phyloP scores from a whole-genome alignment of 2,329 filamentous ascomycete species.

The Clonostachys rosea region DNA sequence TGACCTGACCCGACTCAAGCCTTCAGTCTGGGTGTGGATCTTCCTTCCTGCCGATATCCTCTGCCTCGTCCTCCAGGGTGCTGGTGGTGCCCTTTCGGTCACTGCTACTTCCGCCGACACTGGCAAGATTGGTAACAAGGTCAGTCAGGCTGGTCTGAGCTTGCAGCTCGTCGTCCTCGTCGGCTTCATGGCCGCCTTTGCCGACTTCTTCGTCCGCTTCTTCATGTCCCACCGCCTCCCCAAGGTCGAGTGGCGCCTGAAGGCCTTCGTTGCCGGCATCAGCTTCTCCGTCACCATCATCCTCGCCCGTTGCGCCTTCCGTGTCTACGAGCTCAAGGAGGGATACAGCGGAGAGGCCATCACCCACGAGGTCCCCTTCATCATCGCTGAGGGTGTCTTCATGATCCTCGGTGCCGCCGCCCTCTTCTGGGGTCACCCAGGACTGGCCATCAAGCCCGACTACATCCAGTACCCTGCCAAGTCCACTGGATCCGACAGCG shows the following conservation, averaged over 20 bases:
- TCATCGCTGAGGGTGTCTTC: slow-evolving; percentile 43
- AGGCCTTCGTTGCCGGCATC: slow-evolving; percentile 47
- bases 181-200: slow-evolving; percentile 41
- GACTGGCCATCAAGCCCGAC: slow-evolving; percentile 24
- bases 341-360: slow-evolving; percentile 56
- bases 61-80: slow-evolving; percentile 52
- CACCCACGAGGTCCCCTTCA: slow-evolving; percentile 44
- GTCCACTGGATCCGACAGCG: not conserved
- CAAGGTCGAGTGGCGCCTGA: slow-evolving; percentile 19
- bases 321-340: slow-evolving; percentile 60
- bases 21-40: slow-evolving; percentile 37
- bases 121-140: slow-evolving; percentile 28
- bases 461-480: not conserved
- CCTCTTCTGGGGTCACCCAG: slow-evolving; percentile 35
- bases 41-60: slow-evolving; percentile 52
- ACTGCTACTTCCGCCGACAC: slow-evolving; percentile 31
- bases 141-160: slow-evolving; percentile 46
- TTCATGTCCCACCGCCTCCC: slow-evolving; percentile 15
- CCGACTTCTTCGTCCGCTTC: slow-evolving; percentile 44
- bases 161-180: slow-evolving; percentile 54
- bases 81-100: slow-evolving; percentile 49
- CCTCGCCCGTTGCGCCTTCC: slow-evolving; percentile 57
- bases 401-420: slow-evolving; percentile 27
- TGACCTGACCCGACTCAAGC: slow-evolving; percentile 35
- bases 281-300: slow-evolving; percentile 51